Base-by-base conservation (phyloP, 2,329 filamentous ascomycete genomes). In the Pseudogymnoascus sp. region DNA sequence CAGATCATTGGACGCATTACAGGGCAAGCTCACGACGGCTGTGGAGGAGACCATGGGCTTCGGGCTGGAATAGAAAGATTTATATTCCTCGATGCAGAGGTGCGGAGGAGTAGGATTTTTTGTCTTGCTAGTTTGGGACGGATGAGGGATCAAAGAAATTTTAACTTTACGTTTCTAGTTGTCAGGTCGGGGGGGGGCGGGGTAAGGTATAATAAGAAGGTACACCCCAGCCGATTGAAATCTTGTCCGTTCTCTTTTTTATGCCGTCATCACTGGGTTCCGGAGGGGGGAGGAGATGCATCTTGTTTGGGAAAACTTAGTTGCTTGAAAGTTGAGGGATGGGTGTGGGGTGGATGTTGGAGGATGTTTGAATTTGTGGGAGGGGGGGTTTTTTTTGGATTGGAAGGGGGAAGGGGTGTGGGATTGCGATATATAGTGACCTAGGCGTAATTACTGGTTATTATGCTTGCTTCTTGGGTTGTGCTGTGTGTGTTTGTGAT, bases 41-140 rank as follows among this genome's bases (percentile, higher is more conserved):
- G 94, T 99, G 63, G 94, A 99, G 78, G 94, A 99, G 80, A 99
- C 94, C 0, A 92, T 99, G 81, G 94, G 94, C 66, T 99, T 99
- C 75, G 94, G 94, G 68, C 94, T 99, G 79, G 94, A 99, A 80
- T 99, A 91, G 50, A 65, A 21, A 21, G 21, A n/a, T 16, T 16
- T 50, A 28, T 50, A 28, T 11, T 50, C 44, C 44, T 7, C 44
- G 14, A 50, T 50, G 23, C 44, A 50, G 23, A 50, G 23, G 16
- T 25, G 44, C 5, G n/a, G n/a, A 25, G 44, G 23, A 50, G 23
- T 50, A 12, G 44, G 44, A 50, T 28, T 50, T 50, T 50, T 50
- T 50, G 44, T 50, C 28, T 50, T 50, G 44, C 23, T 16, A 50
- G 44, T 50, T 23, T 16, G 14, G 6, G 44, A n/a, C 7, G 21